Conservation (phyloP, 2,329 filamentous ascomycete species). For the Capronia americana region DNA sequence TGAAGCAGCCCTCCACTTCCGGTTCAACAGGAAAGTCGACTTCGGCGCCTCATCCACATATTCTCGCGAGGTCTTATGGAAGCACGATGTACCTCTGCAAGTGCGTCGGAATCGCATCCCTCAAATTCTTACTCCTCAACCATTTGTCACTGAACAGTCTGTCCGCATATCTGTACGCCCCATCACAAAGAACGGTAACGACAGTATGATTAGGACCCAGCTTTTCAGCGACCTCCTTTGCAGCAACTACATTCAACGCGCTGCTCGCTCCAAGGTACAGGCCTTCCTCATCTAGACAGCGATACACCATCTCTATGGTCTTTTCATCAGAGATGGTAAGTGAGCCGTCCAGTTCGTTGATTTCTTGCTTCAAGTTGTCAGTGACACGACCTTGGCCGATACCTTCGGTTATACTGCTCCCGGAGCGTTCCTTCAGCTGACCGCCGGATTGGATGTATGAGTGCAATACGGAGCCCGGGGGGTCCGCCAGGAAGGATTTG, state of each 20-base stretch:
- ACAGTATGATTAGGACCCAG: conserved; percentile 87
- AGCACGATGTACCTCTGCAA: conserved; percentile 94
- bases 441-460: conserved; percentile 88
- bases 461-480: conserved; percentile 90
- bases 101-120: conserved; percentile 80
- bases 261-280: conserved; percentile 94
- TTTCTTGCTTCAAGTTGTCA: conserved; percentile 88
- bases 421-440: conserved; percentile 77
- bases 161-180: conserved; percentile 96
- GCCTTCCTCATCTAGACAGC: conserved; percentile 93
- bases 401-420: conserved; percentile 93
- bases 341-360: conserved; percentile 82
- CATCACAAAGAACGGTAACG: conserved; percentile 92
- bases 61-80: conserved; percentile 51
- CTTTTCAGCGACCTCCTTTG: conserved; percentile 90
- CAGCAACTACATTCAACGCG: conserved; percentile 91
- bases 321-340: conserved; percentile 88
- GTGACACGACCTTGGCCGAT: conserved; percentile 96
- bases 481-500: conserved; percentile 89
- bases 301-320: conserved; percentile 96
- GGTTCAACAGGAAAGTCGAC: not conserved
- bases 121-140: conserved; percentile 83
- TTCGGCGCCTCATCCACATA: not conserved
- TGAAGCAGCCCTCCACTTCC: not conserved
- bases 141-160: conserved; percentile 90